Evolutionary conservation across 116 monocot species (phyloP).

Genomic region (Dioscorea cayenensis): DNA sequence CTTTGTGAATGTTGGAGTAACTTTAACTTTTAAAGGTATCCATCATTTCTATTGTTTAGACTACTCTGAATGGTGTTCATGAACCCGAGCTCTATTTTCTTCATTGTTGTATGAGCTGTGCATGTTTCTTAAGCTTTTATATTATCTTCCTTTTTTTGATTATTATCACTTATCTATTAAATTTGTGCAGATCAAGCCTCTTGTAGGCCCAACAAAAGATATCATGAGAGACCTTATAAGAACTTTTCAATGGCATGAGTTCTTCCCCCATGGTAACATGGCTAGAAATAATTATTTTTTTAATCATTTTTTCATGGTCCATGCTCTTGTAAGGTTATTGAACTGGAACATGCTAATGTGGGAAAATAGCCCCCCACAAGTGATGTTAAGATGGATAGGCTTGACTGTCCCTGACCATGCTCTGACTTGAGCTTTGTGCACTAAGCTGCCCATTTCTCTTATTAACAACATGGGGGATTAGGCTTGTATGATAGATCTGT

Average conservation of each 20-base stretch:
- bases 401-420: too few relatives aligned
- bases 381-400: too few relatives aligned
- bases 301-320: not conserved
- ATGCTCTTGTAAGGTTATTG: too few relatives aligned
- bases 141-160: not conserved
- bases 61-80: not conserved
- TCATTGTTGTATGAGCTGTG: not conserved
- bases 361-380: too few relatives aligned
- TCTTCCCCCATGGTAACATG: conserved; percentile 55
- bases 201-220: conserved; percentile 53
- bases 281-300: not conserved
- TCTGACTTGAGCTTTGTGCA: too few relatives aligned
- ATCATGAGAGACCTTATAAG: conserved; percentile 42
- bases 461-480: not conserved
- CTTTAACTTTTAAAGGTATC: not conserved
- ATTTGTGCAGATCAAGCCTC: conserved; percentile 49
- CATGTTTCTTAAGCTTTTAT: not conserved
- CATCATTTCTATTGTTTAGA: not conserved
- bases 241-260: conserved; percentile 65
- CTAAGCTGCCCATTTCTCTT: too few relatives aligned
- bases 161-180: not conserved
- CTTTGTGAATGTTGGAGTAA: not conserved
- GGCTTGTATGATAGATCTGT: not conserved
- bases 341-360: too few relatives aligned
- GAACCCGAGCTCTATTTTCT: not conserved